Base-by-base conservation (phyloP, 164 flowering plant species). In the Dillenia suffruticosa region DNA sequence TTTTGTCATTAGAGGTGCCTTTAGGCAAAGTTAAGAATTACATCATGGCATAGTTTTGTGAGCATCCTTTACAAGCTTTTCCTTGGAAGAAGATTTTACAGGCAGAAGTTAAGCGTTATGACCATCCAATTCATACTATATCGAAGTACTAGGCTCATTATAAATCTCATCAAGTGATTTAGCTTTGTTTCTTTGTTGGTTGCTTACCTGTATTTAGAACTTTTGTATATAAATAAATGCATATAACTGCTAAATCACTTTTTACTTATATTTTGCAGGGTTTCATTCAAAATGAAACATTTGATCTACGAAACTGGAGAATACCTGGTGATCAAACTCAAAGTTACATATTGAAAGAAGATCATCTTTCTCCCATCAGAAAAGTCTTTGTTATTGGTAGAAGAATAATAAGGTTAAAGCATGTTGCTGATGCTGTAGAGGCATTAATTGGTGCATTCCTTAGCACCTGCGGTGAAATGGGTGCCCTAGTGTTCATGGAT, bases 381-480 rank as follows among this genome's bases (percentile, higher is more conserved):
- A 83, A 70, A 54, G 59, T 84, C 0, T 90, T 83, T 65, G 46
- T 49, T 12, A 65, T 54, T 9, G 80, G 81, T 53, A 73, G 3
- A 52, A 81, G 81, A 55, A 70, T 68, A 40, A 11, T 92, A 17
- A 88, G 79, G 66, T 67, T 70, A 32, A 90, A 92, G 72, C 73
- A 32, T 12, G 73, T 92, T 51, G 97, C 98, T 55, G 96, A 92
- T 79, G 95, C 74, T 53, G 91, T 84, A 46, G 98, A 92, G 72
- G 98, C 96, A 19, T 69, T 92, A 19, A 78, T 92, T 56, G 98
- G 97, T 56, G 97, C 84, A 40, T 88, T 72, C 63, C 89, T 92
- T 51, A 80, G 79, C 63, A 56, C 79, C 3, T 81, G 88, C 58
- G 96, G 98, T 53, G 98, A 92, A 74, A 14, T 8, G 5, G 82